A percentile compares a stretch with the other conserved stretches of the same genome.
These are phyloP conservation scores for Colletotrichum nymphaeae DNA, from an alignment of 2,329 filamentous ascomycete species.

Conservation along the genomic window DNA sequence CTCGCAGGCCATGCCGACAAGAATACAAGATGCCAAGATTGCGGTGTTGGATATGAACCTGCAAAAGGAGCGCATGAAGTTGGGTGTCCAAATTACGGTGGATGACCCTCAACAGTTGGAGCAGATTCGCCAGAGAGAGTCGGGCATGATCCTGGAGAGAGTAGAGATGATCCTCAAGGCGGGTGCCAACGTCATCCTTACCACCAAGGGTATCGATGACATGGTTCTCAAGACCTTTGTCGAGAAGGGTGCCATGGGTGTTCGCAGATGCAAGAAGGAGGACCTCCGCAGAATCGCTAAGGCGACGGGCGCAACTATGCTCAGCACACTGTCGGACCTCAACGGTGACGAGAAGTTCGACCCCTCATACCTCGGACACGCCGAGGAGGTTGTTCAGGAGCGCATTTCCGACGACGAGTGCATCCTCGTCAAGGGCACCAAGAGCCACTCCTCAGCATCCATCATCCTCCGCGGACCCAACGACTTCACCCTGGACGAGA, in stretches of 20 bases:
- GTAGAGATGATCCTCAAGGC: constrained; percentile 98
- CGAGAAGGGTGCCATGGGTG: constrained; percentile 94
- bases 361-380: constrained; percentile 85
- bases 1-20: constrained; percentile 96
- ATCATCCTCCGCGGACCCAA: constrained; percentile 96
- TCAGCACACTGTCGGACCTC: constrained; percentile 93
- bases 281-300: constrained; percentile 95
- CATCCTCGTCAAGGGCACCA: constrained; percentile 96
- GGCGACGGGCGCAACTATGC: constrained; percentile 91
- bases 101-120: constrained; percentile 97
- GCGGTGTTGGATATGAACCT: constrained; percentile 97
- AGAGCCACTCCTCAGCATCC: constrained; percentile 91
- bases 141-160: constrained; percentile 91
- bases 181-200: constrained; percentile 94
- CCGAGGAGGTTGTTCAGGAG: constrained; percentile 97
- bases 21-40: constrained; percentile 94
- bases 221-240: constrained; percentile 94
- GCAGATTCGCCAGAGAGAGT: constrained; percentile 93
- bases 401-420: constrained; percentile 99
- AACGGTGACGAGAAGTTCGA: constrained; percentile 99
- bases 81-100: constrained; percentile 97
- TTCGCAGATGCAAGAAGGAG: constrained; percentile 98
- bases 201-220: constrained; percentile 98
- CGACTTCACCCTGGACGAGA: constrained; percentile 97
- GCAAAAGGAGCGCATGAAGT: constrained; percentile 99